Conservation (phyloP, 2,329 filamentous ascomycete species). For the Colletotrichum acutatum region DNA sequence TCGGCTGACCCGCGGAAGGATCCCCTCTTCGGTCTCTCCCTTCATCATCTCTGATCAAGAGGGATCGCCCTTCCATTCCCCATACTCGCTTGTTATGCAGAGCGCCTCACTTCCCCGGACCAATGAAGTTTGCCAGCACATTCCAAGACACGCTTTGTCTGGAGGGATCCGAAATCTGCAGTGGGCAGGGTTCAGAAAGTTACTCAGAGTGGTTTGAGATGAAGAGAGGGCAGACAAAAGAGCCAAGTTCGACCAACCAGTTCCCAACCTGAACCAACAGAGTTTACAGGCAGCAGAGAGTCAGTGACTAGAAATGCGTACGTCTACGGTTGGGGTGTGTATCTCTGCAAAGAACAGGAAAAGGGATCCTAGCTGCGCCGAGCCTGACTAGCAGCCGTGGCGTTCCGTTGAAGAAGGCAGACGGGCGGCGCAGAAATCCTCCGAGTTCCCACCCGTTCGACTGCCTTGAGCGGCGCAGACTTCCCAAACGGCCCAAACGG, state of each 20-base stretch:
- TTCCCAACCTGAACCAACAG: background rate
- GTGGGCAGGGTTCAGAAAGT: background rate
- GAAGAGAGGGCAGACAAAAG: background rate
- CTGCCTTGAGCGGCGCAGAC: background rate
- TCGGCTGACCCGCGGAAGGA: background rate
- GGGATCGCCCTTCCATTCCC: background rate
- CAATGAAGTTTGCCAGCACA: background rate
- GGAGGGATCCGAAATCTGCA: background rate
- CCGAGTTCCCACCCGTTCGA: background rate
- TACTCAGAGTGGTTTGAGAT: conserved; percentile 3
- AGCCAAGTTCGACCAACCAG: background rate
- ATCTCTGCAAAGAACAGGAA: background rate
- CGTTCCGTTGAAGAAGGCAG: background rate
- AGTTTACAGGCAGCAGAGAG: no score
- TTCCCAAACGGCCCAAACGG: no score
- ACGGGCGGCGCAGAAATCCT: background rate
- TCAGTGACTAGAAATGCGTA: no score
- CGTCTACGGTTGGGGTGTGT: background rate
- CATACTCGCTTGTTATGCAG: background rate
- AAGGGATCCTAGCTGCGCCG: background rate
- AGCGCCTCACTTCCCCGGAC: background rate
- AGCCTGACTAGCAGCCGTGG: background rate
- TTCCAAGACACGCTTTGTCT: background rate
- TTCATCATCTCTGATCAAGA: background rate
- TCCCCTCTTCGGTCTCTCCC: background rate